phyloP scores from a whole-genome alignment of 2,329 filamentous ascomycete species.

The Stachybotrys chartarum region DNA sequence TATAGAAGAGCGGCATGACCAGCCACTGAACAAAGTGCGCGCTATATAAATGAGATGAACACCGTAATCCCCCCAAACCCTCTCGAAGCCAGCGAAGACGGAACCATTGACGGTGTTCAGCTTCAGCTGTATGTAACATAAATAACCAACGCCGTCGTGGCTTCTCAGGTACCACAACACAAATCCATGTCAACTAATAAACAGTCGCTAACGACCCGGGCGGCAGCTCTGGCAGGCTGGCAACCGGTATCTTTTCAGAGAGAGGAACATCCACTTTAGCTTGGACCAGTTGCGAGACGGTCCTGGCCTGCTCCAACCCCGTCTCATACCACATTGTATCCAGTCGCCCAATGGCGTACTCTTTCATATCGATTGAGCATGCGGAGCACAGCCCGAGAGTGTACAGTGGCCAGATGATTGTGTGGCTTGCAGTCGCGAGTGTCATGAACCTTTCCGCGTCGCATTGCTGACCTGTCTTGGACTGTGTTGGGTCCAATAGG shows the following conservation, averaged over 20 bases:
- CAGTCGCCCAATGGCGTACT: slow-evolving; percentile 38
- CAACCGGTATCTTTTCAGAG: slow-evolving; percentile 16
- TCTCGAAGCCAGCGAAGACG: too few species aligned
- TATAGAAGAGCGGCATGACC: too few species aligned
- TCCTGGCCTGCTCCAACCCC: slow-evolving; percentile 35
- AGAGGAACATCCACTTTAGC: slow-evolving; percentile 21
- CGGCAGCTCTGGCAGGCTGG: slow-evolving; percentile 19
- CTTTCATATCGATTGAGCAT: slow-evolving; percentile 31
- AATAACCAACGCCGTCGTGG: too few species aligned
- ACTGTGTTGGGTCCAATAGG: slow-evolving; percentile 31
- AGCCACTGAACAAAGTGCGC: too few species aligned
- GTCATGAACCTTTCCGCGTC: slow-evolving; percentile 40
- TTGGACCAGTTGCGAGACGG: slow-evolving; percentile 33
- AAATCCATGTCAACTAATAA: background rate
- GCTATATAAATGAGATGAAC: too few species aligned
- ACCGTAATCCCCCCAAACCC: too few species aligned
- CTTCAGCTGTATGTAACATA: too few species aligned
- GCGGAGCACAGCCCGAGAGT: slow-evolving; percentile 39
- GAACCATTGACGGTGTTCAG: too few species aligned
- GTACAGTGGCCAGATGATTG: slow-evolving; percentile 44
- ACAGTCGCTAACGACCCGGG: slow-evolving; percentile 14
- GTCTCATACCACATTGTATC: slow-evolving; percentile 37
- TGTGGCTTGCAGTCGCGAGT: slow-evolving; percentile 39
- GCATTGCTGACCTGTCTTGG: slow-evolving; percentile 19
- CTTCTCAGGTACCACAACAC: background rate